phyloP scores from a whole-genome alignment of 768 basidiomycete species.

The Pleurotus salmoneostramineus region DNA sequence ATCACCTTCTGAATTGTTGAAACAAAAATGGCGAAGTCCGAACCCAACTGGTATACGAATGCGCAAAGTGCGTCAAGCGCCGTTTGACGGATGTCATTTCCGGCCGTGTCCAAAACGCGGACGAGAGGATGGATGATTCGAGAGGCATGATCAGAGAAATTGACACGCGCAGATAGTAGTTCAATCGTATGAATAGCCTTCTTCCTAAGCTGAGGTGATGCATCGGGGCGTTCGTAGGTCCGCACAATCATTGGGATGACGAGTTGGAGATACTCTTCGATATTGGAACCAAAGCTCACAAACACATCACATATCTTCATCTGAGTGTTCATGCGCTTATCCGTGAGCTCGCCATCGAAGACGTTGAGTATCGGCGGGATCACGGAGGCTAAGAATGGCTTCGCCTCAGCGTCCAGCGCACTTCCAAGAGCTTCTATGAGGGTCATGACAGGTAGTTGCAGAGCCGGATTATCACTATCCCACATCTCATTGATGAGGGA shows the following conservation, averaged over 20 bases:
- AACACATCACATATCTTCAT: conserved; percentile 94
- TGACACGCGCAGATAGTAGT: conserved; percentile 85
- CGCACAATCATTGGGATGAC: conserved; percentile 93
- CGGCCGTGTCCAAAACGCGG: conserved; percentile 71
- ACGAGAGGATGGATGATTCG: conserved; percentile 95
- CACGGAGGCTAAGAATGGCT: conserved; percentile 89
- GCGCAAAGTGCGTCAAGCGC: conserved; percentile 95
- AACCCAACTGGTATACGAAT: conserved; percentile 87
- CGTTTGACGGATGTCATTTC: conserved; percentile 76
- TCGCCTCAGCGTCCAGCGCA: conserved; percentile 95
- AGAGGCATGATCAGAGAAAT: conserved; percentile 97
- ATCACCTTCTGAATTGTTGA: conserved; percentile 93
- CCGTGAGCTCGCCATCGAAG: conserved; percentile 84
- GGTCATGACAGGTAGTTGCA: conserved; percentile 90
- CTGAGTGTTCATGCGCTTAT: conserved; percentile 73
- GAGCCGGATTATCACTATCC: conserved; percentile 57
- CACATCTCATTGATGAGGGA: conserved; percentile 85
- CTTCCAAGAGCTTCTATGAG: conserved; percentile 91
- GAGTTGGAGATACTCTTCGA: conserved; percentile 97
- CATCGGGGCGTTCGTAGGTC: conserved; percentile 82
- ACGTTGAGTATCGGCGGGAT: conserved; percentile 87
- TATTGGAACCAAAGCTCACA: conserved; percentile 91
- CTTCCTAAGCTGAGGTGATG: conserved; percentile 71
- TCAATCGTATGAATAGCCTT: conserved; percentile 90
- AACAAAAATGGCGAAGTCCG: conserved; percentile 97